Base-by-base conservation (phyloP, 768 basidiomycete species). In the Calocybe cyanea region DNA sequence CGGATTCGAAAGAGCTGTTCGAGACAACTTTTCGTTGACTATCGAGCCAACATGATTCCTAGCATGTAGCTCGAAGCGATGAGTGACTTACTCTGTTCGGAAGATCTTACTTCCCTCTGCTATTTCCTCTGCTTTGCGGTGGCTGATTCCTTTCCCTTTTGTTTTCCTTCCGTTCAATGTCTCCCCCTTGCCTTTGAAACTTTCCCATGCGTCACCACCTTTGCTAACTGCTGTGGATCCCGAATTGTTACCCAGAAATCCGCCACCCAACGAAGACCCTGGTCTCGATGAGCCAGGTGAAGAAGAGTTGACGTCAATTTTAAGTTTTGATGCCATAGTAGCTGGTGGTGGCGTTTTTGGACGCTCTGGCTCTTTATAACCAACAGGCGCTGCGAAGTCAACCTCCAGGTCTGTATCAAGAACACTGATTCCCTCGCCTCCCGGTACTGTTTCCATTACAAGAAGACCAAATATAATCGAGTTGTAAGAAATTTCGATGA, bases 401-500 rank as follows among this genome's bases (percentile, higher is more conserved):
- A 98, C 96, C 66, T 97, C 94, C 1, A 99, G 80, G 75, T 99
- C 96, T 0, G 93, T 97, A 60, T 99, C 93, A 41, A 96, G 68
- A 41, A 97, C 80, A 38, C 72, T 82, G 57, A 99, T 97, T 7
- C 93, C 95, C 46, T 81, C 81, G 15, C 86, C 90, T 7, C 87
- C 88, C 1, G 93, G 92, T 36, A 73, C 77, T 9, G 86, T 80
- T 66, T 98, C 95, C 92, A 98, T 96, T 30, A 99, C 85, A 34
- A 97, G 81, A 37, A 99, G 77, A 41, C 93, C 91, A 62, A 99
- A 98, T 17, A 92, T 78, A 57, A 99, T 92, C 0, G 84, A 83
- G 63, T 98, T 98, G 68, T 99, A 97, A n/a, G 75, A 82, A 58
- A 99, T 95, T 67, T 98, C 96, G 61, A 99, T 91, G 50, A 96